These are phyloP conservation scores for Fusarium sp. DNA, from an alignment of 2,329 filamentous ascomycete species.

Conservation along the genomic window DNA sequence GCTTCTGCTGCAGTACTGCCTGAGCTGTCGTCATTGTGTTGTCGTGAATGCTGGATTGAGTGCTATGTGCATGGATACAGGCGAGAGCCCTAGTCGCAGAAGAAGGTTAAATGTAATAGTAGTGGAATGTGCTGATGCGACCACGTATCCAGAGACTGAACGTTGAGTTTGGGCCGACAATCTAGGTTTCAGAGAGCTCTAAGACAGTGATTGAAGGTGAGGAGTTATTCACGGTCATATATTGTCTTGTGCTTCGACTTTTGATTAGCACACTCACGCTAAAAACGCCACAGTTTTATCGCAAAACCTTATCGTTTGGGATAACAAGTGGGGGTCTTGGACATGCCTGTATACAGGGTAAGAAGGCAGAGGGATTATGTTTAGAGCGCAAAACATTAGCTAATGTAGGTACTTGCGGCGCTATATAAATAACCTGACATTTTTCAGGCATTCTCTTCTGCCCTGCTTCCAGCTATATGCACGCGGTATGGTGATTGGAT, in stretches of 20 bases:
- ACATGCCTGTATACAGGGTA: not conserved
- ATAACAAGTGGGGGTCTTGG: not conserved
- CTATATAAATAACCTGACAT: not conserved
- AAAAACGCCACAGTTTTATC: not conserved
- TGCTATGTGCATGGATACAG: no score
- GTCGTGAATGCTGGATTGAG: not conserved
- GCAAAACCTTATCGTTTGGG: not conserved
- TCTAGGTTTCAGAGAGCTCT: accelerated
- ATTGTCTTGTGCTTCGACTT: not conserved
- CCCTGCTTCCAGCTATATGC: no score
- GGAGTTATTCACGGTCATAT: not conserved
- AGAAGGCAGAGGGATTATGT: not conserved
- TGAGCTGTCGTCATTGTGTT: not conserved
- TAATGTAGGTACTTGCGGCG: accelerated
- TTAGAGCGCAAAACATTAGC: no score
- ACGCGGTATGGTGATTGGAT: no score
- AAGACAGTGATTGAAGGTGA: not conserved
- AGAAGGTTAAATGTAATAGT: no score
- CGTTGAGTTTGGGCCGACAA: accelerated
- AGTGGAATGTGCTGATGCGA: not conserved
- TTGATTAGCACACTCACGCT: not conserved
- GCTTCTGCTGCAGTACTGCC: not conserved
- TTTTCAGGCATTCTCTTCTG: no score
- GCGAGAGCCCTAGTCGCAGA: accelerated
- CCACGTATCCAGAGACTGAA: not conserved